Conservation (phyloP, 1,284 basidiomycete genomes). For the Ceratobasidium sp. region DNA sequence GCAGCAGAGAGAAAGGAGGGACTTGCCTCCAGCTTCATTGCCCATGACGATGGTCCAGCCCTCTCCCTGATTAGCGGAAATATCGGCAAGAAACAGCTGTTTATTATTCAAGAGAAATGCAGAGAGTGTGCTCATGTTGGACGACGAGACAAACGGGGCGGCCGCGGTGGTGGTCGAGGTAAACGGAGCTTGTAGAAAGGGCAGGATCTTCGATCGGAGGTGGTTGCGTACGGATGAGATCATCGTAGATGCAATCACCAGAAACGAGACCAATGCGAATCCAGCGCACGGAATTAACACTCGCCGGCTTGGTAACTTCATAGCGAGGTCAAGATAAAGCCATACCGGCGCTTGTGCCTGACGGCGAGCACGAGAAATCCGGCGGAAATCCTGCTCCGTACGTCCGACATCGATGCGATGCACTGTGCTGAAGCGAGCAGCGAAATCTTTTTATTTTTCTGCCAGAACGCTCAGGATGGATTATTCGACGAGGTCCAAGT, state of each 20-base stretch:
- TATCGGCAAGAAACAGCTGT: conserved; percentile 57
- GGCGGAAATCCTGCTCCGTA: neutral
- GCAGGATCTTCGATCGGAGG: conserved; percentile 17
- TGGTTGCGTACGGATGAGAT: conserved; percentile 17
- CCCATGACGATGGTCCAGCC: conserved; percentile 88
- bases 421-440: conserved; percentile 4
- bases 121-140: conserved; percentile 48
- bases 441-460: neutral
- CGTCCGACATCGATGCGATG: conserved; percentile 33
- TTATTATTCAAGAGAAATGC: conserved; percentile 56
- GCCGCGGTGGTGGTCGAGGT: conserved; percentile 7
- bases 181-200: conserved; percentile 29
- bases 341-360: neutral
- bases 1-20: conserved; percentile 15
- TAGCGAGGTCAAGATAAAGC: neutral
- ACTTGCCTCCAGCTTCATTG: conserved; percentile 88
- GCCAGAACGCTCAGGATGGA: neutral
- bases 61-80: conserved; percentile 55
- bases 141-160: neutral
- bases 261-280: conserved; percentile 23
- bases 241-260: conserved; percentile 39
- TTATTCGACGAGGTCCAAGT: conserved; percentile 15
- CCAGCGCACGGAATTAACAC: conserved; percentile 17
- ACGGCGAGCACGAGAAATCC: neutral
- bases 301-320: conserved; percentile 37